Conservation (phyloP, 2,329 filamentous ascomycete species). For the Neoascochyta sp. region DNA sequence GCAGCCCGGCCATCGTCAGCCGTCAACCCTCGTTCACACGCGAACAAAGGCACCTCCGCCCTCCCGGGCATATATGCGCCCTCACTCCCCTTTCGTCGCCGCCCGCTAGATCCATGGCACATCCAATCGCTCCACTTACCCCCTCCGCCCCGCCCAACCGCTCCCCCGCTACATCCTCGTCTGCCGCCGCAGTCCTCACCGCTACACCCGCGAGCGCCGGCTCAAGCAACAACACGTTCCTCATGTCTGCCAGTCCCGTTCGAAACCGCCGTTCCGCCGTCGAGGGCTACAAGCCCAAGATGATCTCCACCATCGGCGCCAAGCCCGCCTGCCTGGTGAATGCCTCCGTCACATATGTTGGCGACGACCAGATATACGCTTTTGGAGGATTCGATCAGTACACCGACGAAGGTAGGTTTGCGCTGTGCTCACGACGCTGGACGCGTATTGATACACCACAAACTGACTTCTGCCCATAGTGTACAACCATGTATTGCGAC, state of each 20-base stretch:
- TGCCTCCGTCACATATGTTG: slow-evolving; percentile 97
- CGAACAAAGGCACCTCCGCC: slow-evolving; percentile 18
- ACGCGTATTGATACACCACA: too few relatives aligned
- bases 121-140: slow-evolving; percentile 17
- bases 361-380: slow-evolving; percentile 94
- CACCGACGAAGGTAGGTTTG: slow-evolving; percentile 76
- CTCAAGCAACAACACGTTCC: slow-evolving; percentile 74
- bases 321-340: slow-evolving; percentile 94
- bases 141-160: slow-evolving; percentile 19
- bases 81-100: slow-evolving; percentile 8
- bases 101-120: slow-evolving; percentile 29
- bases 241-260: slow-evolving; percentile 76
- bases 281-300: slow-evolving; percentile 79
- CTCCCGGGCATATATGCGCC: slow-evolving; percentile 16
- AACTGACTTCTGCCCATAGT: slow-evolving; percentile 47
- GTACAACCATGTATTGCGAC: slow-evolving; percentile 91
- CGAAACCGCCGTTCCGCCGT: slow-evolving; percentile 48
- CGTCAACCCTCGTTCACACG: slow-evolving; percentile 12
- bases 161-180: slow-evolving; percentile 34
- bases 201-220: slow-evolving; percentile 48
- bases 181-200: slow-evolving; percentile 45
- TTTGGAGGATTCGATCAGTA: slow-evolving; percentile 99
- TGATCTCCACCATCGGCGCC: slow-evolving; percentile 58
- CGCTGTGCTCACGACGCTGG: too few relatives aligned
- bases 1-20: slow-evolving; percentile 10